Percentiles rank a stretch among this genome's conserved stretches.
Conservation (phyloP, 305 asterid genomes). For the Fraxinus latifolia region DNA sequence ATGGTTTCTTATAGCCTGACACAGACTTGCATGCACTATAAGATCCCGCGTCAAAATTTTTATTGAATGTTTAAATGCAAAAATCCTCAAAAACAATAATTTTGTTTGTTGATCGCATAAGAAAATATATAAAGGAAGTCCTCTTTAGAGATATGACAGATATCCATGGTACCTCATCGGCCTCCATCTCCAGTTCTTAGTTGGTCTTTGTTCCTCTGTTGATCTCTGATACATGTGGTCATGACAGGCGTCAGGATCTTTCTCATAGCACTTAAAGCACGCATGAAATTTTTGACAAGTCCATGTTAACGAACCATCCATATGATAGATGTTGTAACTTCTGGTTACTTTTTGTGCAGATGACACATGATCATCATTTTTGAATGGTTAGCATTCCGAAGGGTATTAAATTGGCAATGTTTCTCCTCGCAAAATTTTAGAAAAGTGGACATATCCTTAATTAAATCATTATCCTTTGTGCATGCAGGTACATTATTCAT, state of each 20-base stretch:
- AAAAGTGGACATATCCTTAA: not conserved
- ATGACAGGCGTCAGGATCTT: not conserved
- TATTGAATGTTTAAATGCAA: not conserved
- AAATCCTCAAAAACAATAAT: not conserved
- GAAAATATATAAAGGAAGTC: not conserved
- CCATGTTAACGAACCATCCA: not conserved
- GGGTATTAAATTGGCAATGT: not conserved
- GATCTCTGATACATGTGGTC: not conserved
- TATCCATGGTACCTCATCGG: not conserved
- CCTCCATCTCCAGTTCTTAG: not conserved
- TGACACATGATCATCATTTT: not conserved
- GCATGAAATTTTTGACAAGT: not conserved
- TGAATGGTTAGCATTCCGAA: not conserved
- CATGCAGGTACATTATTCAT: not conserved
- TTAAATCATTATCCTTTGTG: not conserved
- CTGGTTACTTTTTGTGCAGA: not conserved
- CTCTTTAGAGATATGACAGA: not conserved
- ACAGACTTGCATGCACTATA: not conserved
- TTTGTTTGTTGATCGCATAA: not conserved
- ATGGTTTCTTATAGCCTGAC: not conserved
- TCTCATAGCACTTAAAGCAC: not conserved
- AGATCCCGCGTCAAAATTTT: not conserved
- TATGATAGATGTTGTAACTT: not conserved
- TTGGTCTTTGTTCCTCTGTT: not conserved
- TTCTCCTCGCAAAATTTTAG: not conserved